Evolutionary conservation across 768 basidiomycete genomes (phyloP).

Genomic region (Clavulina sp.): DNA sequence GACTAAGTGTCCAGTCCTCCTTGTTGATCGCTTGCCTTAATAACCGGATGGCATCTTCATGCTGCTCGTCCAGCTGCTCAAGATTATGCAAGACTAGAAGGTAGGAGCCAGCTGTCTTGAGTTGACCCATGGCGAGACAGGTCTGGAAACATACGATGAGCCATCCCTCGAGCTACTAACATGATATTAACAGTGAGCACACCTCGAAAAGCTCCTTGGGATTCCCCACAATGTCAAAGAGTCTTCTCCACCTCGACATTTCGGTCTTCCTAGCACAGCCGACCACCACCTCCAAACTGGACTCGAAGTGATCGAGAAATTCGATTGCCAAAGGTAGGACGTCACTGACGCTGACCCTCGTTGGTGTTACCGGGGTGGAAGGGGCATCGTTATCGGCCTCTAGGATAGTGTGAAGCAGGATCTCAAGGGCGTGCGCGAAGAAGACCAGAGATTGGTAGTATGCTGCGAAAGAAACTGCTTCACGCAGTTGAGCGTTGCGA

Average conservation of each 20-base stretch:
- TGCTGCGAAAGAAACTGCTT: conserved; percentile 72
- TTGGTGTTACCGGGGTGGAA: conserved; percentile 17
- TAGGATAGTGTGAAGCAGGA: conserved; percentile 81
- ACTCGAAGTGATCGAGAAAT: conserved; percentile 90
- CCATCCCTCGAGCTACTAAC: neutral
- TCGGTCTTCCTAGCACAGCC: conserved; percentile 95
- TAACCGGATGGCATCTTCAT: conserved; percentile 64
- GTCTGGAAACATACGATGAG: conserved; percentile 27
- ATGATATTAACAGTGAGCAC: too few species aligned
- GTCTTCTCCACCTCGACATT: conserved; percentile 68
- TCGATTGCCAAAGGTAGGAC: conserved; percentile 56
- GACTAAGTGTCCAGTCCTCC: conserved; percentile 79
- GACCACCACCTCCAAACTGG: conserved; percentile 80
- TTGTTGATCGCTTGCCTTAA: conserved; percentile 56
- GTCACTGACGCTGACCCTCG: neutral
- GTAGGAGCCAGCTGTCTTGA: conserved; percentile 85
- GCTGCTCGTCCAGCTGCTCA: conserved; percentile 64
- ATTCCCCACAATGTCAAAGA: conserved; percentile 83
- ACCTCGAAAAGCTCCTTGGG: conserved; percentile 88
- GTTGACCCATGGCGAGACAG: conserved; percentile 49
- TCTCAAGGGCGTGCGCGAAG: conserved; percentile 86
- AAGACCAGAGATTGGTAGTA: conserved; percentile 80
- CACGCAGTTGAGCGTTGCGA: conserved; percentile 28
- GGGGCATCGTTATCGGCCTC: conserved; percentile 34
- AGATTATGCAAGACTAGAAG: conserved; percentile 85